These are phyloP conservation scores for Puccinia hordei DNA, from an alignment of 1,284 basidiomycete species.

Conservation along the genomic window DNA sequence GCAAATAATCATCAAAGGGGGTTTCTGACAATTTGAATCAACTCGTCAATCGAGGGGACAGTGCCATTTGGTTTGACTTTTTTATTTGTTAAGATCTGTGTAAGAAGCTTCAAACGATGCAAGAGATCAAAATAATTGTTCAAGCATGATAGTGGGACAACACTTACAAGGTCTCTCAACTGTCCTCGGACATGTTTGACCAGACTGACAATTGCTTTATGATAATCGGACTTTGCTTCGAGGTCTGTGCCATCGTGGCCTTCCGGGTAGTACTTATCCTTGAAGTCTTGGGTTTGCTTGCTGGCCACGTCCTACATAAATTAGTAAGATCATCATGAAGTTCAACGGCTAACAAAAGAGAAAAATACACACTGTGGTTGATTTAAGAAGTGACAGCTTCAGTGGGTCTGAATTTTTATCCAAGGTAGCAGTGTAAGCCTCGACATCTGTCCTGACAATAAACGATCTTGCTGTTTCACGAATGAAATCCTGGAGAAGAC, in stretches of 20 bases:
- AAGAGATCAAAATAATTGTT: not conserved
- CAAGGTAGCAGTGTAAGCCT: not conserved
- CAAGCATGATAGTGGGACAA: not conserved
- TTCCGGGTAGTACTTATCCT: not conserved
- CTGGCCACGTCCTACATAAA: not conserved
- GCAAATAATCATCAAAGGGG: not conserved
- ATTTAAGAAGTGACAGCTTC: not conserved
- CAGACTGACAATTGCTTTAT: not conserved
- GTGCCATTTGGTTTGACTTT: not conserved
- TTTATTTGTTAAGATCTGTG: not conserved
- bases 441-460: not conserved
- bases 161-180: not conserved
- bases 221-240: not conserved
- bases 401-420: not conserved
- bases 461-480: constrained; percentile 2
- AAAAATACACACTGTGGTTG: not conserved
- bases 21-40: not conserved
- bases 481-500: not conserved
- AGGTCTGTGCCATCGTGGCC: not conserved
- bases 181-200: constrained; percentile 7
- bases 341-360: not conserved
- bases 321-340: not conserved
- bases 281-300: not conserved
- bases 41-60: not conserved
- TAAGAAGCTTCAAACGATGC: not conserved